Evolutionary conservation across 805 yeast genomes (phyloP), one percentile per base, ranked within the genome.

Genomic region (Tetrapisispora nanseiensis): DNA sequence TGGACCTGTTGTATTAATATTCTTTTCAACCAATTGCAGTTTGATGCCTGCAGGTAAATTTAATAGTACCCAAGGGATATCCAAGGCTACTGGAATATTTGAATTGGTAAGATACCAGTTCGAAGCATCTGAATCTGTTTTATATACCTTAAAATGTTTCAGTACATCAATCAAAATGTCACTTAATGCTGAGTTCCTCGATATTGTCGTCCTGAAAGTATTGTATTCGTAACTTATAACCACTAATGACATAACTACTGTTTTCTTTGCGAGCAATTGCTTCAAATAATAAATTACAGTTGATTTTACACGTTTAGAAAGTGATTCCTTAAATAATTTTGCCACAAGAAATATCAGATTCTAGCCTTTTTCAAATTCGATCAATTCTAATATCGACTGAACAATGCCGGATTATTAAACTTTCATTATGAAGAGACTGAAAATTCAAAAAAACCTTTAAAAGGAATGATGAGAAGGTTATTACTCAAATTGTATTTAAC

Each of bases 41-140:
- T 69, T 72, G 15, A 65, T 68, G 11, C 77, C 77, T 6, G 63
- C 55, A 2, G 76, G 71, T 16, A 74, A 47, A 40, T 68, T 67
- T 13, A 68, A 50, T 15, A 72, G 50, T 44, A 76, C 59, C 46
- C 68, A 53, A 1, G 78, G 76, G 27, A 72, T 44, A 28, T 68
- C 62, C 13, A 63, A 47, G 5, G 70, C 65, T 18, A 72, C 40
- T 6, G 51, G 49, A 1, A 52, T 54, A 27, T 53, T 59, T 5
- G 65, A 63, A 42, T 69, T 67, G 22, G 46, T 28, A 10, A 60
- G 44, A 6, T 40, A 27, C 61, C 66, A 54, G 31, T 43, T 44
- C 20, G 51, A 29, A 6, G 11, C 19, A 16, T 21, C 58, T 42
- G 29, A 23, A 1, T 36, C 41, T 11, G 41, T 44, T 2, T 34